Evolutionary conservation across 2,329 filamentous ascomycete species (phyloP), one percentile per base, ranked within the genome.

Genomic region (Thelonectria olida): DNA sequence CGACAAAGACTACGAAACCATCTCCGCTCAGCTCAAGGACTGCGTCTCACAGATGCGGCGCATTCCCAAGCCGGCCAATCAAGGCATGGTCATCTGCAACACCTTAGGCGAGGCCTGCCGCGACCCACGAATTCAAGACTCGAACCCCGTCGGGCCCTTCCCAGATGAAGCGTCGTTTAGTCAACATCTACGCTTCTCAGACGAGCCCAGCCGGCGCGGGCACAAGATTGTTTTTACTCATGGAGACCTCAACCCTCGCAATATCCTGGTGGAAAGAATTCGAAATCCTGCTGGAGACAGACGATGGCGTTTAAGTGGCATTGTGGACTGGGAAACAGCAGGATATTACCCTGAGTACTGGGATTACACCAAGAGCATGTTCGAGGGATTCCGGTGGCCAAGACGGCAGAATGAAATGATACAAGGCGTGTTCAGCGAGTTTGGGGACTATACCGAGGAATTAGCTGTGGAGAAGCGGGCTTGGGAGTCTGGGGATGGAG

Each of bases 341-440:
- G 51, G 51, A 22, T 54, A 54, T 36, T 54, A 54, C 17, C 51
- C 51, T 20, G 51, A 54, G 2, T 54, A 54, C 39, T 54, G 51
- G 51, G 51, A 54, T 19, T 54, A 34, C 39, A 54, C 51, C 4
- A 54, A 54, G 51, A 22, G 8, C 7, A 44, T 54, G 38, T 54
- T 54, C 45, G 51, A 54, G 25, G 23, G 51, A 31, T 54, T 54
- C 27, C 9, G 47, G 13, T 38, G 27, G 47, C 10, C 47, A 22
- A 6, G 47, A 23, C 47, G 47, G 47, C 13, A 50, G 15, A 38
- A 50, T 22, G 19, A n/a, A 5, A 36, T 50, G 27, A 8, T 50
- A 13, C 8, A 22, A 50, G 27, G 17, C 15, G 27, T 38, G 31
- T 50, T 50, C 13, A 34, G 47, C 15, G 27, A 36, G n/a, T 50